Percentiles rank a stretch among this genome's conserved stretches.
phyloP scores from a whole-genome alignment of 345 rosid species.

The Acer negundo region DNA sequence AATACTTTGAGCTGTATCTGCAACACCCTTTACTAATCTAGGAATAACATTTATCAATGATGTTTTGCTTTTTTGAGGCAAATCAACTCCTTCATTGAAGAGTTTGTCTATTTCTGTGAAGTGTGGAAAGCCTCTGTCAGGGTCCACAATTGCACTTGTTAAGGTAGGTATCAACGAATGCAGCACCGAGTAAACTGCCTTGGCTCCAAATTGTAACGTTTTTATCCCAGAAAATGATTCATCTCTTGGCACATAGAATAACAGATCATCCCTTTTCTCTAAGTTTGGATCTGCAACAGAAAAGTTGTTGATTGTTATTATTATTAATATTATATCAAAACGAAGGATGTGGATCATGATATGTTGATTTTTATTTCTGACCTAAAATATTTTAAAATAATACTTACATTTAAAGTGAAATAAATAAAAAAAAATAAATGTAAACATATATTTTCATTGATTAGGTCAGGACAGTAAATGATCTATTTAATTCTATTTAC shows the following conservation, averaged over 20 bases:
- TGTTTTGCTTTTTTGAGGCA: constrained; percentile 21
- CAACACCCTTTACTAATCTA: constrained; percentile 45
- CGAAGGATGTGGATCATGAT: too few relatives aligned
- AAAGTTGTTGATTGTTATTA: too few relatives aligned
- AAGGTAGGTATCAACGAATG: constrained; percentile 59
- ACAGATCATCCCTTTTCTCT: constrained; percentile 39
- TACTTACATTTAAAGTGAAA: too few relatives aligned
- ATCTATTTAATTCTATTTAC: too few relatives aligned
- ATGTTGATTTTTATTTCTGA: too few relatives aligned
- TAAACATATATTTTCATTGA: too few relatives aligned
- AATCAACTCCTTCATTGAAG: constrained; percentile 53
- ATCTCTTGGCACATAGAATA: constrained; percentile 73
- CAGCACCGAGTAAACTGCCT: constrained; percentile 55
- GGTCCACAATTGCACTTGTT: constrained; percentile 40
- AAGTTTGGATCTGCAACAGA: constrained; percentile 42
- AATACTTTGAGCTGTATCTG: constrained; percentile 35
- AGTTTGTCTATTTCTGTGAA: constrained; percentile 65
- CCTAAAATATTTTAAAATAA: too few relatives aligned
- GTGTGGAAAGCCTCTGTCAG: constrained; percentile 53
- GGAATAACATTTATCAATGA: constrained; percentile 35
- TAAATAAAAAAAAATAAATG: too few relatives aligned
- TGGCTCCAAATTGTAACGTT: constrained; percentile 53
- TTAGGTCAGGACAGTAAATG: too few relatives aligned
- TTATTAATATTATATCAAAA: too few relatives aligned
- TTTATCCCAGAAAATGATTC: constrained; percentile 67